These are phyloP conservation scores for Trifolium dubium DNA, from an alignment of 306 rosid species.

Conservation along the genomic window DNA sequence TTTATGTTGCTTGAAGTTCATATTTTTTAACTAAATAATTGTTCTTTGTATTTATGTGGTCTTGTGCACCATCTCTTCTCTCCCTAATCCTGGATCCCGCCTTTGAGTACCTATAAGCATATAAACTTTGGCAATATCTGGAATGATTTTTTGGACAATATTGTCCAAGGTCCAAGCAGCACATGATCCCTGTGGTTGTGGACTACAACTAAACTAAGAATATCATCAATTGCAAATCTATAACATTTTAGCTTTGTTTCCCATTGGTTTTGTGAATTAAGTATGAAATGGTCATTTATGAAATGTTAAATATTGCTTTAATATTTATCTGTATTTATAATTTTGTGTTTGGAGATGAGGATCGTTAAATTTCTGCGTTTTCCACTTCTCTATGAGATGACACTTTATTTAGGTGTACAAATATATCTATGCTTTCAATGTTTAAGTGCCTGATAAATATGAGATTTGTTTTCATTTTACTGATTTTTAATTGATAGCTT, in stretches of 20 bases:
- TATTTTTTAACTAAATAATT: slow-evolving; percentile 10
- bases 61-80: neutral
- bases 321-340: neutral
- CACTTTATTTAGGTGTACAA: neutral
- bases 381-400: neutral
- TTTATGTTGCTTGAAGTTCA: slow-evolving; percentile 21
- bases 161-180: neutral
- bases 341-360: neutral
- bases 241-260: neutral
- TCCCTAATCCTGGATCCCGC: neutral
- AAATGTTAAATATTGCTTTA: neutral
- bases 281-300: neutral
- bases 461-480: neutral
- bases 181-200: slow-evolving; percentile 29
- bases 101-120: neutral
- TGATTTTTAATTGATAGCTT: slow-evolving; percentile 10
- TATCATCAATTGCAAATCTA: neutral
- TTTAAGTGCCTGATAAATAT: neutral
- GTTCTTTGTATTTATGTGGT: slow-evolving; percentile 34
- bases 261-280: slow-evolving; percentile 4
- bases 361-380: neutral
- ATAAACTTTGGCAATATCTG: neutral
- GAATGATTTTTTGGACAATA: neutral
- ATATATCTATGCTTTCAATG: slow-evolving; percentile 22
- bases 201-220: slow-evolving; percentile 17